These are phyloP conservation scores for Hypomyces rosellus DNA, from an alignment of 2,329 filamentous ascomycete genomes.

Conservation along the genomic window DNA sequence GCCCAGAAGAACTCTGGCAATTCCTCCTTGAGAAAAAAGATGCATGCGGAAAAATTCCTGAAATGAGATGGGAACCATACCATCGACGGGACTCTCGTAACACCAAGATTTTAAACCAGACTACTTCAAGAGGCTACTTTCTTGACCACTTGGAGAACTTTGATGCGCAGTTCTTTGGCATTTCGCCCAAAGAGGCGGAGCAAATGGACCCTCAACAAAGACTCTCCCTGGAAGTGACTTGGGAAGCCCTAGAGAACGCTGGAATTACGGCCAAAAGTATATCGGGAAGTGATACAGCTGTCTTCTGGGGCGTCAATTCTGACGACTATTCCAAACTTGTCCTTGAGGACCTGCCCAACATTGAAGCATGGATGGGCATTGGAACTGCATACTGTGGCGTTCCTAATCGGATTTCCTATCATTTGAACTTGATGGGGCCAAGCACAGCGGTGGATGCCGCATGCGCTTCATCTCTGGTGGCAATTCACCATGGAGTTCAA, in stretches of 20 bases:
- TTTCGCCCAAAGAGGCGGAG: constrained; percentile 9
- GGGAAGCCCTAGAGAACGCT: constrained; percentile 7
- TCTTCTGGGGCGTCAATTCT: constrained; percentile 4
- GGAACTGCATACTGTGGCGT: constrained; percentile 3
- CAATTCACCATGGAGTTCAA: constrained; percentile 43
- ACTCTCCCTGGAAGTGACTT: constrained; percentile 2
- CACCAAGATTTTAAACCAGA: background rate
- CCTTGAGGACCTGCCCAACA: constrained; percentile 8
- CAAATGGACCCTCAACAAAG: constrained; percentile 10
- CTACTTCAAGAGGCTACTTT: constrained; percentile 5
- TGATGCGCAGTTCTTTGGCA: constrained; percentile 9
- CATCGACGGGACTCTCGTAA: constrained; percentile 1
- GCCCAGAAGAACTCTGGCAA: too few species aligned
- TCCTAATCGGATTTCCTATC: constrained; percentile 44
- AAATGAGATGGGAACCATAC: too few species aligned
- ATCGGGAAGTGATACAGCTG: constrained; percentile 2
- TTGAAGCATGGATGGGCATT: constrained; percentile 9
- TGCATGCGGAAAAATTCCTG: too few species aligned
- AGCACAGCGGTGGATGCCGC: constrained; percentile 46
- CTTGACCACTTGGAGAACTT: constrained; percentile 9
- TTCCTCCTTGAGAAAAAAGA: too few species aligned
- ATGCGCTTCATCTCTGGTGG: constrained; percentile 42
- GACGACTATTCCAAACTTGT: constrained; percentile 7
- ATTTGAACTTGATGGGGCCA: constrained; percentile 46
- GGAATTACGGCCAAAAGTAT: constrained; percentile 1